phyloP scores from a whole-genome alignment of 2,329 filamentous ascomycete species.

The Cladosporium sp. region DNA sequence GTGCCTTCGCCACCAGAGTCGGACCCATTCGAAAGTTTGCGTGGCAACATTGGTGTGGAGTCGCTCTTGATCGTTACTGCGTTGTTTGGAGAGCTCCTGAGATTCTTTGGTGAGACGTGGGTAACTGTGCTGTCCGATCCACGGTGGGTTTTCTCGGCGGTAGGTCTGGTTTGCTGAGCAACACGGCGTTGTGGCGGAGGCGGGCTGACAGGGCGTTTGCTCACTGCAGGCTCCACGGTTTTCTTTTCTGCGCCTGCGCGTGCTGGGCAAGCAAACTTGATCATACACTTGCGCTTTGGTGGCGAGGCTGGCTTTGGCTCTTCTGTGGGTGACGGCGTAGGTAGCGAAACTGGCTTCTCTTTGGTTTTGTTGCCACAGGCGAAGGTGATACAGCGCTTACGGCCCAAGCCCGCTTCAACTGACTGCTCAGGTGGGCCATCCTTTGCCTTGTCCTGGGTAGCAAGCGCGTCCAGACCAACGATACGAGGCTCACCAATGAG shows the following conservation, averaged over 20 bases:
- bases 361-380: constrained; percentile 73
- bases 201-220: constrained; percentile 37
- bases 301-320: constrained; percentile 29
- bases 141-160: constrained; percentile 34
- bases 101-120: constrained; percentile 40
- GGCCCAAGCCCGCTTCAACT: constrained; percentile 61
- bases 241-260: constrained; percentile 41
- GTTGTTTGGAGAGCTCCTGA: not conserved
- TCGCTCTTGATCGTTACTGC: constrained; percentile 24
- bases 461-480: constrained; percentile 22
- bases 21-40: constrained; percentile 22
- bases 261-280: constrained; percentile 72
- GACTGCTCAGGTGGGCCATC: constrained; percentile 45
- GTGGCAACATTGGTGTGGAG: constrained; percentile 30
- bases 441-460: constrained; percentile 25
- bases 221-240: constrained; percentile 22
- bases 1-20: constrained; percentile 51
- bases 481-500: constrained; percentile 7
- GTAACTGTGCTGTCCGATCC: constrained; percentile 49
- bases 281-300: constrained; percentile 55
- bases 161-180: constrained; percentile 5
- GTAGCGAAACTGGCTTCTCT: constrained; percentile 32
- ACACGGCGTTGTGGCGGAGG: constrained; percentile 32
- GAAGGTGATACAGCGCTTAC: constrained; percentile 89
- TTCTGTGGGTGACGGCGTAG: not conserved